These are phyloP conservation scores for Mrakia hoshinonis DNA, from an alignment of 768 basidiomycete species.

Conservation along the genomic window DNA sequence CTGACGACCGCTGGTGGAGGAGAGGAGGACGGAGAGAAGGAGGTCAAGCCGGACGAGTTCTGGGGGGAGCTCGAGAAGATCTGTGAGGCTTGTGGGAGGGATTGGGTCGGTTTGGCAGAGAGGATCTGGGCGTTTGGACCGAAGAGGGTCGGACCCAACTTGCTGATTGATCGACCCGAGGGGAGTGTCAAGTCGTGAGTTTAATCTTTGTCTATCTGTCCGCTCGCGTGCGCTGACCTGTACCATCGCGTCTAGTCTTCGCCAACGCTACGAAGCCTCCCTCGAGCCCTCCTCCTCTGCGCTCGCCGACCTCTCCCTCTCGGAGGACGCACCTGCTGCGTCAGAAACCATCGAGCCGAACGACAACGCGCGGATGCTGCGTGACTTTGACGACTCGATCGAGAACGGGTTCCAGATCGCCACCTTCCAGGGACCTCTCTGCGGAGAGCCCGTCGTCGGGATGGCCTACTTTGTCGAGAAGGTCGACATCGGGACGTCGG, in stretches of 20 bases:
- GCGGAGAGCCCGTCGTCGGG: slow-evolving; percentile 88
- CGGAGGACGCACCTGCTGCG: not conserved
- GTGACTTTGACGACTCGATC: slow-evolving; percentile 71
- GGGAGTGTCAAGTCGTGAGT: slow-evolving; percentile 39
- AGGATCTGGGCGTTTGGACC: slow-evolving; percentile 89
- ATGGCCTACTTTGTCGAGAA: slow-evolving; percentile 76
- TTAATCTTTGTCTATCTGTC: not conserved
- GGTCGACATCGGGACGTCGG: slow-evolving; percentile 58
- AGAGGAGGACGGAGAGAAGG: slow-evolving; percentile 48
- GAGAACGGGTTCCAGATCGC: slow-evolving; percentile 95
- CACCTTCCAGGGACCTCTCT: slow-evolving; percentile 86
- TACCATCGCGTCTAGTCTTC: not conserved
- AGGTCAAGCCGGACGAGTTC: slow-evolving; percentile 63
- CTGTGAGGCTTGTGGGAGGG: slow-evolving; percentile 58
- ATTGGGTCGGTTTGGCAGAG: slow-evolving; percentile 68
- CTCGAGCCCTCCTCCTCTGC: slow-evolving; percentile 1
- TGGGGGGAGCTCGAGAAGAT: slow-evolving; percentile 62
- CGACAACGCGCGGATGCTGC: slow-evolving; percentile 25
- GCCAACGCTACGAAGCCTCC: slow-evolving; percentile 24
- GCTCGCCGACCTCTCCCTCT: not conserved
- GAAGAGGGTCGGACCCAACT: slow-evolving; percentile 70
- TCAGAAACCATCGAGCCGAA: not conserved
- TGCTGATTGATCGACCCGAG: slow-evolving; percentile 61
- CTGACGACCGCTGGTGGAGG: slow-evolving; percentile 24
- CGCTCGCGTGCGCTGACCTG: too few relatives aligned